Evolutionary conservation across 306 rosid genomes (phyloP), one percentile per base, ranked within the genome.

Genomic region (Sechiopsis laciniata): DNA sequence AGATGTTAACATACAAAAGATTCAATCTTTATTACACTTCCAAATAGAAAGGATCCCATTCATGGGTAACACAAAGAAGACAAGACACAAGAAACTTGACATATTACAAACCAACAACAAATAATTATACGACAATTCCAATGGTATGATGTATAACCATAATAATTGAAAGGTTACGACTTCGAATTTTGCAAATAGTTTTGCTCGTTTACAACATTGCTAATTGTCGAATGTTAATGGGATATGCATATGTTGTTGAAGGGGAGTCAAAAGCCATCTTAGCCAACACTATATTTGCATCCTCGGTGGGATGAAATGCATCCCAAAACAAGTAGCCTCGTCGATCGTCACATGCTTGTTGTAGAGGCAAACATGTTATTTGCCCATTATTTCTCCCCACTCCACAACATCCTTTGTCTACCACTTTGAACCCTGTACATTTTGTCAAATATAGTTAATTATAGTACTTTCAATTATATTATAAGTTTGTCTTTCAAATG

Each of bases 311-410:
- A 80, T 94, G 96, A 67, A 94, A 94, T 12, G 99, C 91, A 77
- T 89, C 99, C 99, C 95, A 94, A 55, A 89, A 94, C 76, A 90
- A 78, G 85, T 94, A 86, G 65, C 88, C 85, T 0, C 42, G 69
- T 2, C 95, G 96, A 75, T 91, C 82, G 21, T 40, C 20, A 55
- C 98, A 94, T 20, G 96, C 80, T 57, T 81, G 80, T 67, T 87
- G 97, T 50, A 93, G 82, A 11, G 98, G 97, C 59, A 93, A 92
- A 16, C 98, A 93, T 55, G 92, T 90, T 10, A 94, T 84, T 66
- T 94, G 95, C 9, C 96, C 99, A 74, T 94, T 94, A 91, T 94
- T 90, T 71, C 71, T 89, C 2, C 95, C 96, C 70, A 90, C 99
- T 53, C 97, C 99, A 78, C 95, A 94, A 59, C 97, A 94, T 5